phyloP scores from a whole-genome alignment of 345 rosid genomes.

The Barbarea vulgaris region DNA sequence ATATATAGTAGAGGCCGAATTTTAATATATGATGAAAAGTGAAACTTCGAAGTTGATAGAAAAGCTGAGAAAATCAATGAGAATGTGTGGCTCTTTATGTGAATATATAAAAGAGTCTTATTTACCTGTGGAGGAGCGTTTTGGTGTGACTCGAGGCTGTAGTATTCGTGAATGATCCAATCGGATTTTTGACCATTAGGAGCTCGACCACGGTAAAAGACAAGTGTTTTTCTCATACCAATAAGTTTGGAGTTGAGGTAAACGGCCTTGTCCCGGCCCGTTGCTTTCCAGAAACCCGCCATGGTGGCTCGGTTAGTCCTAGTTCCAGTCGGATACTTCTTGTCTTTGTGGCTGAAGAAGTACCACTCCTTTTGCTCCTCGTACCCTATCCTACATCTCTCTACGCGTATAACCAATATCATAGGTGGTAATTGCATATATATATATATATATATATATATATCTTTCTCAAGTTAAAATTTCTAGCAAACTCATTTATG shows the following conservation, averaged over 20 bases:
- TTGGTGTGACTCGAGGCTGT: constrained; percentile 85
- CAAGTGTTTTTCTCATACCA: constrained; percentile 98
- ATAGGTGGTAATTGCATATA: constrained; percentile 6
- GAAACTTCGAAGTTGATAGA: background rate
- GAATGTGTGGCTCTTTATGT: background rate
- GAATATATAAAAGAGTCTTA: background rate
- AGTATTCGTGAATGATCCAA: constrained; percentile 96
- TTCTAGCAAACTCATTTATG: constrained; percentile 1
- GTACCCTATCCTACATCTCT: constrained; percentile 85
- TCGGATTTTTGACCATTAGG: constrained; percentile 94
- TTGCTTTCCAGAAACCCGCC: constrained; percentile 99
- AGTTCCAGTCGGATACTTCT: constrained; percentile 97
- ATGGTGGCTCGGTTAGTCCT: constrained; percentile 93
- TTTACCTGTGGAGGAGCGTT: constrained; percentile 84
- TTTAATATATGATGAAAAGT: constrained; percentile 7
- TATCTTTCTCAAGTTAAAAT: background rate
- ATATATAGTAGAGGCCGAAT: background rate
- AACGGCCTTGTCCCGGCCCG: constrained; percentile 92
- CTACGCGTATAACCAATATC: constrained; percentile 43
- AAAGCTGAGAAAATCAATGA: background rate
- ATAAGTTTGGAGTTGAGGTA: constrained; percentile 82
- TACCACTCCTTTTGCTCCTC: constrained; percentile 99
- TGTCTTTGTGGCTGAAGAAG: constrained; percentile 96
- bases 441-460: background rate
- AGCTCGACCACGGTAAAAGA: constrained; percentile 96